A percentile compares a stretch with the other conserved stretches of the same genome.
These are phyloP conservation scores for Diplodia seriata DNA, from an alignment of 2,329 filamentous ascomycete genomes.

Conservation along the genomic window DNA sequence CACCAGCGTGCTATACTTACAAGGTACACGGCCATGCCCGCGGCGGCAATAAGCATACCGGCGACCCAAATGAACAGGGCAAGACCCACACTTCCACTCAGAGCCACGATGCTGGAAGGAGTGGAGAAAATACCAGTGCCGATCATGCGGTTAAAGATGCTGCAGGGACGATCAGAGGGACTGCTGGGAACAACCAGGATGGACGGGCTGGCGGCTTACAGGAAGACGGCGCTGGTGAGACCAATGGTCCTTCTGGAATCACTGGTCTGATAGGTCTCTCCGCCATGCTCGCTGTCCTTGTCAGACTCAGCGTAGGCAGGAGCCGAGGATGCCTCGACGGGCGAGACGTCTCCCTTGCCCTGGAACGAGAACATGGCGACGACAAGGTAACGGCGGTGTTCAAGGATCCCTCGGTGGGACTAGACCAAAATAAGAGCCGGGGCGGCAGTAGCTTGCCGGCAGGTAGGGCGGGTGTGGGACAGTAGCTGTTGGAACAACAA, in stretches of 20 bases:
- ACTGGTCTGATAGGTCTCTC: slow-evolving; percentile 32
- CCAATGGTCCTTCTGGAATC: slow-evolving; percentile 33
- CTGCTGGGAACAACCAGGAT: not conserved
- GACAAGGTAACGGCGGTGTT: not conserved
- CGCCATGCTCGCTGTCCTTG: slow-evolving; percentile 31
- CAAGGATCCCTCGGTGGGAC: slow-evolving; percentile 12
- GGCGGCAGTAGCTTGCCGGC: slow-evolving; percentile 10
- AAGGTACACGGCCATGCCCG: slow-evolving; percentile 69
- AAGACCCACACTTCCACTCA: slow-evolving; percentile 67
- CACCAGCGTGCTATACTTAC: slow-evolving; percentile 46
- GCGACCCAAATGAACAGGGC: slow-evolving; percentile 69
- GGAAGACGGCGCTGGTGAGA: slow-evolving; percentile 31
- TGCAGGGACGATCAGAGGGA: slow-evolving; percentile 26
- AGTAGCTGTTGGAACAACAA: slow-evolving; percentile 13
- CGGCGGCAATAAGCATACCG: slow-evolving; percentile 67
- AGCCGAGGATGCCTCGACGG: slow-evolving; percentile 5
- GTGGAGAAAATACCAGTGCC: slow-evolving; percentile 73
- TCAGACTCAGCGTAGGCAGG: slow-evolving; percentile 11
- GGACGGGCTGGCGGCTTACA: slow-evolving; percentile 21
- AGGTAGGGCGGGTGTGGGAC: slow-evolving; percentile 1
- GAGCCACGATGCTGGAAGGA: slow-evolving; percentile 62
- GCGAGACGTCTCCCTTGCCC: slow-evolving; percentile 20
- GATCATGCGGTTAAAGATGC: slow-evolving; percentile 70
- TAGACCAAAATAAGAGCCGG: slow-evolving; percentile 8
- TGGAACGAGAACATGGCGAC: slow-evolving; percentile 29